These are phyloP conservation scores for Asterophora lycoperdoides DNA, from an alignment of 768 basidiomycete genomes.

Conservation along the genomic window DNA sequence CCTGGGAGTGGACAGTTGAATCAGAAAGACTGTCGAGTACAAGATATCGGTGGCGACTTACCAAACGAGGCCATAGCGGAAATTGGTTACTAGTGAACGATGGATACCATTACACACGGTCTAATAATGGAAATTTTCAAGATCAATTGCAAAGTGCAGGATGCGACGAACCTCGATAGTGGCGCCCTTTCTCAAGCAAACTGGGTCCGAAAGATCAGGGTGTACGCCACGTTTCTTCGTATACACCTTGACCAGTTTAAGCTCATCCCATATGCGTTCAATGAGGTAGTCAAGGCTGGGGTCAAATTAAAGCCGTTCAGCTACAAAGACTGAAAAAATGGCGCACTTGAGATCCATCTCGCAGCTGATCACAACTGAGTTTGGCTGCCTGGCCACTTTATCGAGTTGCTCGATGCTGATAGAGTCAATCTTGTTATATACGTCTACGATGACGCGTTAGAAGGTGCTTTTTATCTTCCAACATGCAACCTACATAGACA, in stretches of 20 bases:
- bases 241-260: slow-evolving; percentile 86
- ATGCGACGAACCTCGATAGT: slow-evolving; percentile 69
- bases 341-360: slow-evolving; percentile 88
- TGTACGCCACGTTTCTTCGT: slow-evolving; percentile 96
- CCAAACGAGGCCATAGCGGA: slow-evolving; percentile 95
- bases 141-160: neutral
- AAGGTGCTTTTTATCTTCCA: neutral
- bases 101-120: slow-evolving; percentile 92
- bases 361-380: slow-evolving; percentile 94
- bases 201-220: slow-evolving; percentile 88
- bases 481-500: slow-evolving; percentile 66
- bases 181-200: slow-evolving; percentile 86
- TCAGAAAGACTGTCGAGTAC: slow-evolving; percentile 2
- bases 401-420: slow-evolving; percentile 82
- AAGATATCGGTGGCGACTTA: slow-evolving; percentile 30
- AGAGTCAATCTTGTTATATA: slow-evolving; percentile 96
- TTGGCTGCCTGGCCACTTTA: slow-evolving; percentile 74
- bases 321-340: neutral
- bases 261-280: slow-evolving; percentile 74
- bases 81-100: slow-evolving; percentile 82
- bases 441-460: slow-evolving; percentile 45
- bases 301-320: slow-evolving; percentile 4
- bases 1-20: neutral
- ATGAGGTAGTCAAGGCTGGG: slow-evolving; percentile 71
- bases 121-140: slow-evolving; percentile 27